Conservation (phyloP, 805 yeast species). For the Barnettozyma vustinii region DNA sequence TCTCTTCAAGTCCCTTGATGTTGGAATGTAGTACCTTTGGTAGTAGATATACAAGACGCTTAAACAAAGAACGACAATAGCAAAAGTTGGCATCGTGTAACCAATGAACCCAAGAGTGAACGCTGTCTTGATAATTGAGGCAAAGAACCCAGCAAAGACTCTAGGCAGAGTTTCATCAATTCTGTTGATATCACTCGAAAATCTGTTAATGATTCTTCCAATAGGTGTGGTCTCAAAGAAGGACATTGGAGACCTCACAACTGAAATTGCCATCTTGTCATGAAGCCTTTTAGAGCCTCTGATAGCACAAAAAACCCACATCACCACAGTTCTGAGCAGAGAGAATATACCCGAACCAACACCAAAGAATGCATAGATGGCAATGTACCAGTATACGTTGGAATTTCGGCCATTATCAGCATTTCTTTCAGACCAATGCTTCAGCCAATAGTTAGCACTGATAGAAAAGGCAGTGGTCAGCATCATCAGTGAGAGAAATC, state of each 20-base stretch:
- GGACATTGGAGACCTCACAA: slow-evolving; percentile 56
- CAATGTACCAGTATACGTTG: slow-evolving; percentile 41
- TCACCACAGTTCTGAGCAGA: slow-evolving; percentile 38
- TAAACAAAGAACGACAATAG: slow-evolving; percentile 36
- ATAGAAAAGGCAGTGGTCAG: slow-evolving; percentile 32
- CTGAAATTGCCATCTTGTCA: slow-evolving; percentile 47
- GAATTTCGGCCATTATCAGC: slow-evolving; percentile 37
- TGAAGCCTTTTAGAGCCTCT: slow-evolving; percentile 53
- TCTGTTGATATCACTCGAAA: slow-evolving; percentile 55
- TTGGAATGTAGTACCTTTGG: slow-evolving; percentile 62
- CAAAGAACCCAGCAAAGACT: slow-evolving; percentile 43
- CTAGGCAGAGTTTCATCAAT: slow-evolving; percentile 55
- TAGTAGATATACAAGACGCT: slow-evolving; percentile 61
- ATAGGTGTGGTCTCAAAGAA: slow-evolving; percentile 67
- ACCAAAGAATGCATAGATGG: slow-evolving; percentile 52
- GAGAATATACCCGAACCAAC: slow-evolving; percentile 44
- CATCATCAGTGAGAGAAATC: slow-evolving; percentile 33
- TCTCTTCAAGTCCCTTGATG: slow-evolving; percentile 76
- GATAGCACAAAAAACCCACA: slow-evolving; percentile 50
- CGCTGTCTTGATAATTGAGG: slow-evolving; percentile 37
- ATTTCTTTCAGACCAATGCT: slow-evolving; percentile 59
- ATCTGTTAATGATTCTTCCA: slow-evolving; percentile 61
- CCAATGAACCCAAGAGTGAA: slow-evolving; percentile 50
- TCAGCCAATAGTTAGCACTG: slow-evolving; percentile 57
- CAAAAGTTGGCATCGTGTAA: slow-evolving; percentile 47